These are phyloP conservation scores for Ceratobasidium sp. DNA, from an alignment of 1,284 basidiomycete genomes.

Conservation along the genomic window DNA sequence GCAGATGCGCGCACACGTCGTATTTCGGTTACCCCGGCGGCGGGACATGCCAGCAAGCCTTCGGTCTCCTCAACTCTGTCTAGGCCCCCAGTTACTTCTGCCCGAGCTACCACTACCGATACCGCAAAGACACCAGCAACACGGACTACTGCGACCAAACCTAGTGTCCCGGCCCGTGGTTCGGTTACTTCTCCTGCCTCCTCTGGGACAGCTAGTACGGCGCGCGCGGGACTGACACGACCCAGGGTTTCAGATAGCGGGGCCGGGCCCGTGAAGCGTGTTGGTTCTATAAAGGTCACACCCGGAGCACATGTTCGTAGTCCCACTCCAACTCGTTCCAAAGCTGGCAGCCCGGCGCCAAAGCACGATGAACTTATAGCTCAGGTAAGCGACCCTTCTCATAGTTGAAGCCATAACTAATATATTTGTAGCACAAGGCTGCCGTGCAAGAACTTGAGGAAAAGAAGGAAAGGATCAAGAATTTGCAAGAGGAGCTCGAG, in stretches of 20 bases:
- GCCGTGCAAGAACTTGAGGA: conserved; percentile 53
- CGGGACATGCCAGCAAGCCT: conserved; percentile 33
- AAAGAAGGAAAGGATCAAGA: conserved; percentile 53
- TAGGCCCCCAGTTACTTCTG: conserved; percentile 9
- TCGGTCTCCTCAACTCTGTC: conserved; percentile 30
- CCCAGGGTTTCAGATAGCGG: conserved; percentile 7
- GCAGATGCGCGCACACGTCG: conserved; percentile 12
- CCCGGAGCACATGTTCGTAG: background rate
- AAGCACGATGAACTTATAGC: conserved; percentile 39
- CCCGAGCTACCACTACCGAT: conserved; percentile 27
- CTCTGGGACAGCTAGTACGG: background rate
- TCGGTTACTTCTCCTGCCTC: conserved; percentile 27
- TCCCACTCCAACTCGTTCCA: conserved; percentile 12
- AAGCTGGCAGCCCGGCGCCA: conserved; percentile 22
- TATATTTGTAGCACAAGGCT: conserved; percentile 60
- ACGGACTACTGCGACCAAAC: conserved; percentile 16
- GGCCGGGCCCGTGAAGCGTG: background rate
- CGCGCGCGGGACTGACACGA: conserved; percentile 8
- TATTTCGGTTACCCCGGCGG: conserved; percentile 13
- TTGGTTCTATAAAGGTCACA: background rate
- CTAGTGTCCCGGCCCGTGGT: conserved; percentile 2
- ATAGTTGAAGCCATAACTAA: background rate
- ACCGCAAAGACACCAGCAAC: conserved; percentile 19
- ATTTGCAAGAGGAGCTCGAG: conserved; percentile 37
- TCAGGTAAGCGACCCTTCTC: conserved; percentile 12